phyloP scores from a whole-genome alignment of 2,329 filamentous ascomycete genomes.

The Neofusicoccum laricinum region DNA sequence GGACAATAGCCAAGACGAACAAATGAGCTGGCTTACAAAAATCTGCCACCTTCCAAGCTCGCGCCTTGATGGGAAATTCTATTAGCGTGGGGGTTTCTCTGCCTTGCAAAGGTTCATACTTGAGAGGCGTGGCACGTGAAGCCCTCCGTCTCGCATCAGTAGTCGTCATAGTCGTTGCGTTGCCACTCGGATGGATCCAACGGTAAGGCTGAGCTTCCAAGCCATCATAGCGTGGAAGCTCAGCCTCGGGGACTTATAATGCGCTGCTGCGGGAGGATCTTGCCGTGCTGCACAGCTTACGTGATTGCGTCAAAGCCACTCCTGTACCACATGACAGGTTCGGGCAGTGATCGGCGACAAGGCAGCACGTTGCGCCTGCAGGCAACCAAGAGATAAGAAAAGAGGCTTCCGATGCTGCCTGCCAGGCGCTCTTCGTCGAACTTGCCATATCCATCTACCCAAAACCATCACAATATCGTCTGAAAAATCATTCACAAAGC shows the following conservation, averaged over 20 bases:
- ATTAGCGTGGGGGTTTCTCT: background rate
- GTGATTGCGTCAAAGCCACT: background rate
- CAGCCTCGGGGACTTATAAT: background rate
- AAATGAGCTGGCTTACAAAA: background rate
- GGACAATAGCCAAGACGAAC: no score
- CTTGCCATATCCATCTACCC: background rate
- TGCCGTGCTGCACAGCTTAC: background rate
- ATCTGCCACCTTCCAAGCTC: slow-evolving; percentile 16
- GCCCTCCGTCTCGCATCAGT: background rate
- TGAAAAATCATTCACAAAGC: background rate
- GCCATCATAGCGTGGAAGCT: background rate
- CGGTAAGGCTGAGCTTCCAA: background rate
- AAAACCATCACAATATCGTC: background rate
- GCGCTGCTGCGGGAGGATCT: background rate
- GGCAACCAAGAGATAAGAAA: background rate
- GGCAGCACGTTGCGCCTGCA: background rate
- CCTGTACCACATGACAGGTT: background rate
- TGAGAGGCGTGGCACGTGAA: background rate
- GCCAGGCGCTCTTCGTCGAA: background rate
- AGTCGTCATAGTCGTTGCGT: background rate
- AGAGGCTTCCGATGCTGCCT: background rate
- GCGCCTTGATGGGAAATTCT: background rate
- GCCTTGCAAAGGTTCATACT: background rate
- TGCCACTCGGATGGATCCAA: background rate
- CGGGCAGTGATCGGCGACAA: background rate